Evolutionary conservation across 192 early-diverging fungal species (phyloP).

Genomic region (Coemansia sp.): DNA sequence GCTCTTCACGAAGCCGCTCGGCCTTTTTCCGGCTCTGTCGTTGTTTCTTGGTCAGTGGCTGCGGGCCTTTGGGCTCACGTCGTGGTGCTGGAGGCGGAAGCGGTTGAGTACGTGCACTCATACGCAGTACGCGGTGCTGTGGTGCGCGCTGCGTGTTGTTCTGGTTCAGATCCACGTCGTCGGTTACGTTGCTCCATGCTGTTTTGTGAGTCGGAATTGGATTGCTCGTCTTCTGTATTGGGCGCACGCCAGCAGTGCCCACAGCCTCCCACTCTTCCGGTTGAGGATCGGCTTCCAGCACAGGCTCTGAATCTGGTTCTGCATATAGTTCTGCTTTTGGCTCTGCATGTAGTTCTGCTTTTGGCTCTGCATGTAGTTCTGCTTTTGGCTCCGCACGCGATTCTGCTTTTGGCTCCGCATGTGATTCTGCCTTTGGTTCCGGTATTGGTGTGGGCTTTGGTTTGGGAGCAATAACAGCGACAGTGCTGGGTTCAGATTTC

Average conservation of each 20-base stretch:
- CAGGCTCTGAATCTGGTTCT: neutral
- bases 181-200: conserved; percentile 21
- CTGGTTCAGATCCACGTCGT: conserved; percentile 20
- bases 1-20: conserved; percentile 59
- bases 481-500: neutral
- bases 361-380: neutral
- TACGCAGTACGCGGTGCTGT: conserved; percentile 30
- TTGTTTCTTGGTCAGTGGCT: conserved; percentile 62
- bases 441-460: neutral
- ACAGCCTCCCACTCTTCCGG: conserved; percentile 33
- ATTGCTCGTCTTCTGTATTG: neutral
- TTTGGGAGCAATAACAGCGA: neutral
- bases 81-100: conserved; percentile 5
- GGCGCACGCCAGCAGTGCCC: conserved; percentile 9
- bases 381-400: neutral
- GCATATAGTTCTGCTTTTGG: neutral
- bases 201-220: conserved; percentile 36
- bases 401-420: conserved; percentile 1
- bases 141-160: neutral
- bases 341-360: neutral
- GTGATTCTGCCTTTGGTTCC: neutral
- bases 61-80: conserved; percentile 6
- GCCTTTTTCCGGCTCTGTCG: conserved; percentile 61
- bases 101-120: conserved; percentile 33
- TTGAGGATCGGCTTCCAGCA: neutral